A percentile compares a stretch with the other conserved stretches of the same genome.
Evolutionary conservation across 352 stramenopile species (phyloP).

Genomic region (Phytophthora gonapodyides): DNA sequence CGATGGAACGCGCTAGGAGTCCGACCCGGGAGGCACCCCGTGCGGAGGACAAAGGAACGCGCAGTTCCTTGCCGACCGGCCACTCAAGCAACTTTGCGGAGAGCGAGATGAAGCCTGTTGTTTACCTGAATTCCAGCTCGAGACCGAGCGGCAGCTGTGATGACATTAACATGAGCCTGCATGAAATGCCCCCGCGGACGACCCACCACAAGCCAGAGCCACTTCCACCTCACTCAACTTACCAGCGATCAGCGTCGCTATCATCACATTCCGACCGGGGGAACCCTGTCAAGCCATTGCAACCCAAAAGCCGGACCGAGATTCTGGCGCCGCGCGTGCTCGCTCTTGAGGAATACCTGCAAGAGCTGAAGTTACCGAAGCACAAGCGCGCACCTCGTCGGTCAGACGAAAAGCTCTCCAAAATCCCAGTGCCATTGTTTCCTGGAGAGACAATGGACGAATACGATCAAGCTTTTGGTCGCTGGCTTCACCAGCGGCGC

Average conservation of each 20-base stretch:
- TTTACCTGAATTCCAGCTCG: not conserved
- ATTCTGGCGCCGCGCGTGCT: slow-evolving; percentile 16
- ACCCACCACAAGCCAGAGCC: not conserved
- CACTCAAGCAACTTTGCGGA: not conserved
- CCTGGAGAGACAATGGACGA: slow-evolving; percentile 25
- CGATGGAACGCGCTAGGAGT: slow-evolving; percentile 15
- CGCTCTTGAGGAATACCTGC: slow-evolving; percentile 16
- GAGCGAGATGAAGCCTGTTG: not conserved
- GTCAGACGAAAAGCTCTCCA: slow-evolving; percentile 13
- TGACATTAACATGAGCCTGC: slow-evolving; percentile 6
- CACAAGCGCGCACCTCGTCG: not conserved
- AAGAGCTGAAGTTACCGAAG: slow-evolving; percentile 22
- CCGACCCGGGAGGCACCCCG: not conserved
- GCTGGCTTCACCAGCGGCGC: slow-evolving; percentile 25
- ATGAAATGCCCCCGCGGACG: slow-evolving; percentile 17
- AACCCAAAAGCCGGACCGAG: slow-evolving; percentile 17
- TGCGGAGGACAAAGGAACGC: not conserved
- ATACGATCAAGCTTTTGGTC: slow-evolving; percentile 24
- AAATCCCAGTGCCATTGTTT: slow-evolving; percentile 28
- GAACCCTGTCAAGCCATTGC: not conserved
- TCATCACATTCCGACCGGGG: not conserved
- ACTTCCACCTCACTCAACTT: not conserved
- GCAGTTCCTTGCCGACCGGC: not conserved
- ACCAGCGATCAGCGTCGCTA: not conserved
- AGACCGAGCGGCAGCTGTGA: slow-evolving; percentile 5